Conservation (phyloP, 2,329 filamentous ascomycete genomes). For the Cladophialophora exuberans region DNA sequence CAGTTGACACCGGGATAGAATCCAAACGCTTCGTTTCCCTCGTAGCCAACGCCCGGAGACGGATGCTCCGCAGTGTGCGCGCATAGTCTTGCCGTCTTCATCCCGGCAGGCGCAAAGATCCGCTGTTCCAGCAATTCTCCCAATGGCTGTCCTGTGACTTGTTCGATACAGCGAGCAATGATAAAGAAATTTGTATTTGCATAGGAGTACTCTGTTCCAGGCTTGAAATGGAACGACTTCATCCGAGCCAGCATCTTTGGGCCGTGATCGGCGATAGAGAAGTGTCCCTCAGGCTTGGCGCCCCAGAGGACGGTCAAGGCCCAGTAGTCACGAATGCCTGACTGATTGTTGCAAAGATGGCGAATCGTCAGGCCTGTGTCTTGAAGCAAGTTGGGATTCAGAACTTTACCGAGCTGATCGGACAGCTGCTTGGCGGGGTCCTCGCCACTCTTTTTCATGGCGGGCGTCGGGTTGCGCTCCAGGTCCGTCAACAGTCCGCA, state of each 20-base stretch:
- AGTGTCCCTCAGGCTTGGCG: slow-evolving; percentile 44
- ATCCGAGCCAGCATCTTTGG: slow-evolving; percentile 38
- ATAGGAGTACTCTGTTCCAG: slow-evolving; percentile 50
- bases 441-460: slow-evolving; percentile 35
- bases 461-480: slow-evolving; percentile 38
- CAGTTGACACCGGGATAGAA: slow-evolving; percentile 44
- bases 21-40: slow-evolving; percentile 44
- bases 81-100: slow-evolving; percentile 46
- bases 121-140: slow-evolving; percentile 42
- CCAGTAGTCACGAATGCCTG: slow-evolving; percentile 53
- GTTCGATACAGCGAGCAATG: slow-evolving; percentile 44
- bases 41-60: slow-evolving; percentile 48
- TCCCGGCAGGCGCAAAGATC: slow-evolving; percentile 46
- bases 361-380: slow-evolving; percentile 41
- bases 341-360: slow-evolving; percentile 47
- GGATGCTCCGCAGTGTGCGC: slow-evolving; percentile 44
- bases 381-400: slow-evolving; percentile 34
- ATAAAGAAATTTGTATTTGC: slow-evolving; percentile 50
- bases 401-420: slow-evolving; percentile 34
- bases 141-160: slow-evolving; percentile 41
- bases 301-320: slow-evolving; percentile 50
- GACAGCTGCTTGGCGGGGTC: slow-evolving; percentile 40
- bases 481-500: slow-evolving; percentile 39
- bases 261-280: slow-evolving; percentile 40
- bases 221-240: slow-evolving; percentile 46